These are phyloP conservation scores for Penicillium oxalicum DNA, from an alignment of 2,329 filamentous ascomycete genomes.

Conservation along the genomic window DNA sequence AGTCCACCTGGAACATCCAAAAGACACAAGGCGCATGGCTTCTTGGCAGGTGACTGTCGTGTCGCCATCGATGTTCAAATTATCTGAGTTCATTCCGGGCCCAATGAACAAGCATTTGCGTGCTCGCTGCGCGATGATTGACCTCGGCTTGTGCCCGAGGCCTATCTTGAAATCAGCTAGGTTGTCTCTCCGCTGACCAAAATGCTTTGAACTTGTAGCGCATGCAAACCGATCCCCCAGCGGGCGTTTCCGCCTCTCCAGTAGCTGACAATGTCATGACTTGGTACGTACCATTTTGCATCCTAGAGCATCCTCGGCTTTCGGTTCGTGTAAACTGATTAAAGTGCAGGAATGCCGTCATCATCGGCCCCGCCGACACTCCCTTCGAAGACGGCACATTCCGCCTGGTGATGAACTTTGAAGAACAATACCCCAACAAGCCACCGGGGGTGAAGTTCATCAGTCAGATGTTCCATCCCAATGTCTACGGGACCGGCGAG, in stretches of 20 bases:
- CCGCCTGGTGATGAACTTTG: constrained; percentile 96
- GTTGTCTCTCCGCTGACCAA: constrained; percentile 8
- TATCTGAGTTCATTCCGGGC: too few species aligned
- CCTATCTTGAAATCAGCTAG: too few species aligned
- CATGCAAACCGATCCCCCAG: constrained; percentile 98
- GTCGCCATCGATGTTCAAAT: too few species aligned
- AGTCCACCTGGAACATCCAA: constrained; percentile 20
- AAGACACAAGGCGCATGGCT: constrained; percentile 2
- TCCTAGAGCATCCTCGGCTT: too few species aligned
- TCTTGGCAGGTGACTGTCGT: neutral
- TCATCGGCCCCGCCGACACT: constrained; percentile 93
- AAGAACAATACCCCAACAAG: constrained; percentile 98
- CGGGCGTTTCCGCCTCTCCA: constrained; percentile 91
- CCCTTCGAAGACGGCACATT: constrained; percentile 98
- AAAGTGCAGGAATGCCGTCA: constrained; percentile 80
- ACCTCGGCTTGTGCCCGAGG: too few species aligned
- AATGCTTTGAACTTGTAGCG: constrained; percentile 52
- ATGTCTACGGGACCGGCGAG: constrained; percentile 95
- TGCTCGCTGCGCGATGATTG: too few species aligned
- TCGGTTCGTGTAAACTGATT: constrained; percentile 6
- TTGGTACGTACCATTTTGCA: constrained; percentile 21
- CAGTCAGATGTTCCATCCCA: constrained; percentile 98
- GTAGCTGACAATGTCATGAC: constrained; percentile 56
- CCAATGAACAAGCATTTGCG: too few species aligned
- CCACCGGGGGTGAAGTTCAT: constrained; percentile 97